Evolutionary conservation across 1,284 basidiomycete species (phyloP).

Genomic region (Trichosporon sp.): DNA sequence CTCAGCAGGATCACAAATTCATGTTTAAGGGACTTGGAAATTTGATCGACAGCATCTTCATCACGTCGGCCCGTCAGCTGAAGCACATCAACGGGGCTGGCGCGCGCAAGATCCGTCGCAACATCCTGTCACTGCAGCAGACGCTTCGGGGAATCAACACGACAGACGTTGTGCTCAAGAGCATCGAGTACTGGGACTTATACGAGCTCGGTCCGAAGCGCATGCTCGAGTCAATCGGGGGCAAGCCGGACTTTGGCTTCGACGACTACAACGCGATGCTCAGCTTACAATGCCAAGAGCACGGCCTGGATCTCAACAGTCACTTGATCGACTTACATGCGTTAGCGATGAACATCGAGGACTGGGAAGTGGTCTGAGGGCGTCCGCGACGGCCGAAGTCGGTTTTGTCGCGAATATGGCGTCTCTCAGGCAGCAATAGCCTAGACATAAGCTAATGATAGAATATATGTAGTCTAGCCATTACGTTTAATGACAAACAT

Average conservation of each 20-base stretch:
- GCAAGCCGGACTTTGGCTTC: slow-evolving; percentile 64
- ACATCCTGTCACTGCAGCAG: slow-evolving; percentile 88
- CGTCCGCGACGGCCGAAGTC: too few relatives aligned
- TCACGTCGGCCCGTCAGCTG: slow-evolving; percentile 68
- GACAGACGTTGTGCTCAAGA: slow-evolving; percentile 63
- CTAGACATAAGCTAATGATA: neutral
- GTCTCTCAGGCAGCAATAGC: neutral
- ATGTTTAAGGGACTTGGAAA: slow-evolving; percentile 80
- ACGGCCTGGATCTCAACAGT: slow-evolving; percentile 49
- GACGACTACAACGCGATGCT: slow-evolving; percentile 88
- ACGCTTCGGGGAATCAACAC: slow-evolving; percentile 71
- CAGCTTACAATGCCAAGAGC: slow-evolving; percentile 75
- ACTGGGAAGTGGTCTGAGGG: slow-evolving; percentile 10
- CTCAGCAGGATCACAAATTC: slow-evolving; percentile 65
- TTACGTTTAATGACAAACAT: neutral
- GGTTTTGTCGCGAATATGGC: neutral
- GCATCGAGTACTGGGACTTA: slow-evolving; percentile 73
- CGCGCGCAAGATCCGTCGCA: slow-evolving; percentile 80
- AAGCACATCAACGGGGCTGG: slow-evolving; percentile 69
- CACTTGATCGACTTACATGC: slow-evolving; percentile 48
- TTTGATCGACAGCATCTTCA: slow-evolving; percentile 77
- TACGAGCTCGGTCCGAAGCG: slow-evolving; percentile 67
- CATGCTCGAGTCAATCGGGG: slow-evolving; percentile 64
- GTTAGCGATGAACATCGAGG: slow-evolving; percentile 33
- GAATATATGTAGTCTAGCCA: neutral